These are phyloP conservation scores for Leccinum cinnamomeum DNA, from an alignment of 1,284 basidiomycete species.

Conservation along the genomic window DNA sequence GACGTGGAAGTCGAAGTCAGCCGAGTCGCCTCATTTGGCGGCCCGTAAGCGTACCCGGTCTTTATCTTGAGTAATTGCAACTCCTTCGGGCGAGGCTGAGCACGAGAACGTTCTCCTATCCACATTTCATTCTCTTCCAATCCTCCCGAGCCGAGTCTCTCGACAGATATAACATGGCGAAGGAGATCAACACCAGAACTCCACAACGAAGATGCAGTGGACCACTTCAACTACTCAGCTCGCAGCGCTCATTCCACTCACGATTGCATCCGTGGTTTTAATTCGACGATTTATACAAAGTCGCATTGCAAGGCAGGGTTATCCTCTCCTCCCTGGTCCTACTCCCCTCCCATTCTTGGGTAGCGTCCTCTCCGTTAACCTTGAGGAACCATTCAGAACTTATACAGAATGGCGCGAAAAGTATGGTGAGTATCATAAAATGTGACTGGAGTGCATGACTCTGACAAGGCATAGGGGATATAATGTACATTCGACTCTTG, in stretches of 20 bases:
- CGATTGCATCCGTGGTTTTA: background rate
- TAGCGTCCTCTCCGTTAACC: background rate
- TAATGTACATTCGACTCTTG: slow-evolving; percentile 23
- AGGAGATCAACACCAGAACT: background rate
- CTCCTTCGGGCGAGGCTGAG: background rate
- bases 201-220: background rate
- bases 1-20: too few relatives aligned
- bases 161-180: background rate
- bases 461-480: slow-evolving; percentile 19
- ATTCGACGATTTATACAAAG: background rate
- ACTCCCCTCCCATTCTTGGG: background rate
- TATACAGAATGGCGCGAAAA: background rate
- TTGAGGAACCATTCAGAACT: background rate
- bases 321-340: background rate
- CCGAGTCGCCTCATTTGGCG: too few relatives aligned
- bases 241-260: background rate
- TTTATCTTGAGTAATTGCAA: background rate
- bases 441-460: background rate
- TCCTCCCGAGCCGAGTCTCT: background rate
- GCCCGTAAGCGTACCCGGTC: background rate
- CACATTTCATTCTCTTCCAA: background rate
- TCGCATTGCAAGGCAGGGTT: background rate
- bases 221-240: background rate
- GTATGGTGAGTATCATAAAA: slow-evolving; percentile 18
- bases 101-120: background rate